Base-by-base conservation (phyloP, 2,329 filamentous ascomycete genomes). In the Penicillium sp. region DNA sequence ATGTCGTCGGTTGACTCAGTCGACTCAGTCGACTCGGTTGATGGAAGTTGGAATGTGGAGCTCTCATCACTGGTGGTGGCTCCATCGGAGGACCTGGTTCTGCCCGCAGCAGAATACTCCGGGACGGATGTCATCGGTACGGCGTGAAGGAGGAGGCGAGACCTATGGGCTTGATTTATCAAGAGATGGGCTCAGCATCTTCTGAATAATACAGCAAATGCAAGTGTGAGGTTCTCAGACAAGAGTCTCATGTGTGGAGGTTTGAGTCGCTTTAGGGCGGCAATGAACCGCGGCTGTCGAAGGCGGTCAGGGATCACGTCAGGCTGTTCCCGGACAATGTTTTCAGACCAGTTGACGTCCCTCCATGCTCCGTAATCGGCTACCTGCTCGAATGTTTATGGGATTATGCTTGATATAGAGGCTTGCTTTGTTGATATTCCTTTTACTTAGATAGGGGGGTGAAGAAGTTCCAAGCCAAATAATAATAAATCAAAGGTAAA, bases 91-190 rank as follows among this genome's bases (percentile, higher is more conserved):
- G 66, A 59, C 49, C 63, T 61, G 47, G 62, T 56, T 59, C 69
- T 64, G 53, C 65, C 61, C 40, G 65, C 53, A 40, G 67, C 53
- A 36, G 71, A 65, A 52, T 65, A 70, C 55, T 63, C 66, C 18
- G 70, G 66, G 42, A 72, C 56, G 27, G 73, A 75, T 9, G 70
- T 67, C 73, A 75, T 75, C 31, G 22, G 18, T 18, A 18, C 18
- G 18, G 43, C 36, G 27, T 38, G 32, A 24, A 49, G 47, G 18
- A 42, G 46, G 21, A 49, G 32, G 38, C 38, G 11, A 21, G 21
- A 40, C 38, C 38, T 40, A 40, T 40, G 29, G 16, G 36, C 44
- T 43, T 38, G 38, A 43, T 53, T 36, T 10, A 27, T 18, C 9
- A 27, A 53, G 50, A 5, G 34, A 21, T 7, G 38, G 45, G 29